Conservation (phyloP, 164 flowering plant species). For the Sedum album region DNA sequence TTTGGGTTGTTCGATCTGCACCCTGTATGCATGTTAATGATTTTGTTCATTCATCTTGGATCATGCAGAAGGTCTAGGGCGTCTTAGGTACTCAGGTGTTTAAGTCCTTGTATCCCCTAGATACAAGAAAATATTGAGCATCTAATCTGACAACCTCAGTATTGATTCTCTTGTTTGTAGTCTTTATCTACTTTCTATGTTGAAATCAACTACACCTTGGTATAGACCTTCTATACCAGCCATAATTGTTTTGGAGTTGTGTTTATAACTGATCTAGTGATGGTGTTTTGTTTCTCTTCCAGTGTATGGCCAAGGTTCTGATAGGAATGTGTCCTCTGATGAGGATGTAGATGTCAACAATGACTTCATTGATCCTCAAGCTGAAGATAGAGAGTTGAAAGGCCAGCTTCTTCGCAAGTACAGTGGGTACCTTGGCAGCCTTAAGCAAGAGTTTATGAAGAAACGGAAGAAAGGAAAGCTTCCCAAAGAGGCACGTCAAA, state of each 20-base stretch:
- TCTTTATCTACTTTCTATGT: neutral
- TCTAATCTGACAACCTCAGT: neutral
- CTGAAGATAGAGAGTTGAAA: conserved; percentile 72
- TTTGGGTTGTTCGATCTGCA: too few species aligned
- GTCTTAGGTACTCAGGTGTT: too few species aligned
- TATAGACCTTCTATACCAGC: neutral
- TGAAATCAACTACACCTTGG: neutral
- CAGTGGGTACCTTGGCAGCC: conserved; percentile 73
- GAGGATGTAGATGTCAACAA: conserved; percentile 58
- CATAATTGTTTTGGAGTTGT: neutral
- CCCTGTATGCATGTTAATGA: too few species aligned
- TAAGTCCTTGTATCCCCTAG: neutral
- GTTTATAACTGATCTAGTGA: neutral
- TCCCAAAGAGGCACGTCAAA: conserved; percentile 84
- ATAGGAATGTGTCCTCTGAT: conserved; percentile 64
- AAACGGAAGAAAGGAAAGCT: conserved; percentile 87
- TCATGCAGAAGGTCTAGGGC: too few species aligned
- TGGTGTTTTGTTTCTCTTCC: neutral
- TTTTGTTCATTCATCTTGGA: too few species aligned
- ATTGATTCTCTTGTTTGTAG: neutral
- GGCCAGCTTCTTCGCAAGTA: conserved; percentile 78
- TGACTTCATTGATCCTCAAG: conserved; percentile 57
- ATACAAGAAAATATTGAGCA: too few species aligned
- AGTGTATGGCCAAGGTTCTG: conserved; percentile 40
- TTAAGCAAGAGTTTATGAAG: conserved; percentile 87